Evolutionary conservation across 768 basidiomycete genomes (phyloP).

Genomic region (Mycena leptocephala): DNA sequence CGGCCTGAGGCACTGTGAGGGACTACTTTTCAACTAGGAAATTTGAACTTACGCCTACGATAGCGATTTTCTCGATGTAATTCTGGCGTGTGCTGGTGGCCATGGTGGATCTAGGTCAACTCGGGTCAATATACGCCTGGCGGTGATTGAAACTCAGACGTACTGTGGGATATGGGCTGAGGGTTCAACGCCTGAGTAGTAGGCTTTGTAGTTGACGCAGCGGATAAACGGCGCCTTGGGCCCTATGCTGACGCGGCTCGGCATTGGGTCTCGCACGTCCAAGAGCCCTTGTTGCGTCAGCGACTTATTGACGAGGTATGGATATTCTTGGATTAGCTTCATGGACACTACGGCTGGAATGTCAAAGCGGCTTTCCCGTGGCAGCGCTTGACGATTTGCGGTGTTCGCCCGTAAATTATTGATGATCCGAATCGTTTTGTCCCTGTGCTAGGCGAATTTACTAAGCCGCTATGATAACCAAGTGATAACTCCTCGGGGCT

Average conservation of each 20-base stretch:
- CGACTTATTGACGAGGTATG: background rate
- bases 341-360: too few relatives aligned
- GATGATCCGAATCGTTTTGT: too few relatives aligned
- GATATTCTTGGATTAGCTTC: background rate
- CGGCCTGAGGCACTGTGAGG: background rate
- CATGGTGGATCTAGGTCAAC: background rate
- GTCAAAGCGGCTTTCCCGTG: too few relatives aligned
- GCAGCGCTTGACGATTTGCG: too few relatives aligned
- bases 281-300: background rate
- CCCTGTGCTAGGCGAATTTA: too few relatives aligned
- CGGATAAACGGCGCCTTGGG: background rate
- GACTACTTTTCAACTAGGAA: background rate
- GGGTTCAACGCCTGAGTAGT: background rate
- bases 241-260: background rate
- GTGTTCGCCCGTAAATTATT: too few relatives aligned
- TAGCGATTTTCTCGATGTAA: background rate
- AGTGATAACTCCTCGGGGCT: too few relatives aligned
- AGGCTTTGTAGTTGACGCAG: background rate
- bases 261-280: background rate
- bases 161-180: background rate
- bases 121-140: background rate
- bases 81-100: background rate
- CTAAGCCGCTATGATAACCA: too few relatives aligned
- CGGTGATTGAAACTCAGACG: background rate
- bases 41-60: constrained; percentile 2